These are phyloP conservation scores for Trypanosoma congolense DNA, from an alignment of 208 protist species.

Conservation along the genomic window DNA sequence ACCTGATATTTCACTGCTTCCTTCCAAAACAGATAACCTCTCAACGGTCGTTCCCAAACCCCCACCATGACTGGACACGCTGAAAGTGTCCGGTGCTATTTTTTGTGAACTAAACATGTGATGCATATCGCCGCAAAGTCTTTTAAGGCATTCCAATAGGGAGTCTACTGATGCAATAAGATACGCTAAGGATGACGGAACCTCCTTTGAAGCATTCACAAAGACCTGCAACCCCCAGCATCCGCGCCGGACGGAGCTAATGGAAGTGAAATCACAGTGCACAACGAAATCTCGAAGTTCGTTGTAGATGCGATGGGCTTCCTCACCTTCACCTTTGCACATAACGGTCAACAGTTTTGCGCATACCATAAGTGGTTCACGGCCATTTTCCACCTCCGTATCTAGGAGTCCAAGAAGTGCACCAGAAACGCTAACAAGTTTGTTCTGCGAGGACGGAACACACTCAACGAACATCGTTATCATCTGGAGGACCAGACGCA, in stretches of 20 bases:
- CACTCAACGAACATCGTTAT: slow-evolving; percentile 16
- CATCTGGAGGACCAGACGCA: slow-evolving; percentile 13
- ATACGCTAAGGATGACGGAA: neutral
- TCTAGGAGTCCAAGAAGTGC: slow-evolving; percentile 14
- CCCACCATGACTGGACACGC: slow-evolving; percentile 8
- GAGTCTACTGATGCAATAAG: slow-evolving; percentile 1
- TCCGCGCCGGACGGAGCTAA: slow-evolving; percentile 15
- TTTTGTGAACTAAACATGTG: slow-evolving; percentile 4
- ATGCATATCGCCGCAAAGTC: slow-evolving; percentile 14
- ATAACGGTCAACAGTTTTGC: slow-evolving; percentile 13
- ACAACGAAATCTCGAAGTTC: slow-evolving; percentile 7
- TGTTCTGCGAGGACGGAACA: slow-evolving; percentile 15
- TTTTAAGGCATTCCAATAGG: slow-evolving; percentile 10
- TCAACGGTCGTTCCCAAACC: slow-evolving; percentile 5
- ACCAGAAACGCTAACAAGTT: slow-evolving; percentile 4
- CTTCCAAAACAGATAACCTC: neutral
- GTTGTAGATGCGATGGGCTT: slow-evolving; percentile 7
- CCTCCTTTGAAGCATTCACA: slow-evolving; percentile 2
- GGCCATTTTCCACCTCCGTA: slow-evolving; percentile 15
- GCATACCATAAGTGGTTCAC: slow-evolving; percentile 8
- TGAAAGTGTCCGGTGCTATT: slow-evolving; percentile 9
- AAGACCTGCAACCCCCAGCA: slow-evolving; percentile 24
- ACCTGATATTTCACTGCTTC: neutral
- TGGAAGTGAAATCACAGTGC: slow-evolving; percentile 9
- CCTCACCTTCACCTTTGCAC: slow-evolving; percentile 1